Evolutionary conservation across 2,329 filamentous ascomycete species (phyloP).

Genomic region (Calonectria pteridis): DNA sequence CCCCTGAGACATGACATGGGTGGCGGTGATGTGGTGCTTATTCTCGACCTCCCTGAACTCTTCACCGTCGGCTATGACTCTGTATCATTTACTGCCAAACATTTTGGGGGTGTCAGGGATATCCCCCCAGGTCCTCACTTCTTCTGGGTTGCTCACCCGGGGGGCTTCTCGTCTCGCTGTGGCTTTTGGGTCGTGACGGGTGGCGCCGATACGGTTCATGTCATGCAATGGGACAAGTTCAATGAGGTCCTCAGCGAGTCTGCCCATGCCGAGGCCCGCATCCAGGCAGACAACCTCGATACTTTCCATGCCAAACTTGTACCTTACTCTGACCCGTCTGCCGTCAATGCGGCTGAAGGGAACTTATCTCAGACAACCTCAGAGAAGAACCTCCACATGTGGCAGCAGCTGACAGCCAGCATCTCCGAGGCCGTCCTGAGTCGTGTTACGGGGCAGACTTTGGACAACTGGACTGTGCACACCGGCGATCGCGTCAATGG

Average conservation of each 20-base stretch:
- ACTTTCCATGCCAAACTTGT: slow-evolving; percentile 57
- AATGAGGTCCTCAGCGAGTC: slow-evolving; percentile 67
- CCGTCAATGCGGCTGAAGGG: slow-evolving; percentile 33
- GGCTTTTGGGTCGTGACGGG: slow-evolving; percentile 69
- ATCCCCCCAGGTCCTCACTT: slow-evolving; percentile 70
- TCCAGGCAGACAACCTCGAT: slow-evolving; percentile 57
- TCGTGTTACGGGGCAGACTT: slow-evolving; percentile 59
- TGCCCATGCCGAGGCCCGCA: slow-evolving; percentile 57
- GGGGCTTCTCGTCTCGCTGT: slow-evolving; percentile 61
- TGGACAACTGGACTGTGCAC: slow-evolving; percentile 63
- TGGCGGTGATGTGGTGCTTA: slow-evolving; percentile 64
- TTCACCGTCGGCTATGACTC: slow-evolving; percentile 68
- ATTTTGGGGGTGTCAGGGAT: slow-evolving; percentile 66
- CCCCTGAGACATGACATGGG: slow-evolving; percentile 46
- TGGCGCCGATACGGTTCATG: slow-evolving; percentile 52
- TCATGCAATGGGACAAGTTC: slow-evolving; percentile 68
- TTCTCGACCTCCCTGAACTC: slow-evolving; percentile 63
- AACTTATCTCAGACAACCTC: slow-evolving; percentile 34
- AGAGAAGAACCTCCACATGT: slow-evolving; percentile 55
- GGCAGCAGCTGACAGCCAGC: slow-evolving; percentile 64
- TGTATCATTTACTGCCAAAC: slow-evolving; percentile 59
- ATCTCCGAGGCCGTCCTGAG: slow-evolving; percentile 60
- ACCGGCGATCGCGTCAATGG: slow-evolving; percentile 66
- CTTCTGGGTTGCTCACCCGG: slow-evolving; percentile 67
- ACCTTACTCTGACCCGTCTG: slow-evolving; percentile 57